These are phyloP conservation scores for Anisodus acutangulus DNA, from an alignment of 257 asterid genomes.

Conservation along the genomic window DNA sequence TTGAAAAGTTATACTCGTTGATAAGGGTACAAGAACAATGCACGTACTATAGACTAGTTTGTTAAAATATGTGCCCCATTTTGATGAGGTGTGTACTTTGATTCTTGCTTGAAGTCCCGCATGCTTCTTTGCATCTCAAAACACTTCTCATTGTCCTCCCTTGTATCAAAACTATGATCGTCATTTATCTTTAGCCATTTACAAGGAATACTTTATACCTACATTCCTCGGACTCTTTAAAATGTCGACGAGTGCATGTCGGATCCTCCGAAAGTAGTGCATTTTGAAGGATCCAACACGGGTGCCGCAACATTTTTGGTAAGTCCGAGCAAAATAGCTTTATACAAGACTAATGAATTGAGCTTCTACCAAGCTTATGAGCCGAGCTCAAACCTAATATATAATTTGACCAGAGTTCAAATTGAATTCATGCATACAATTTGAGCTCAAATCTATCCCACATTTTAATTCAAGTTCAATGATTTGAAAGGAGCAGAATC, in stretches of 20 bases:
- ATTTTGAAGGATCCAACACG: no score
- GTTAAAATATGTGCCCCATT: neutral
- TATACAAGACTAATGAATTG: neutral
- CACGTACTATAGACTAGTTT: neutral
- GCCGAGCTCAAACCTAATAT: conserved; percentile 1
- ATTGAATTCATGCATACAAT: neutral
- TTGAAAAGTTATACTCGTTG: no score
- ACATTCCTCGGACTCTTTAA: no score
- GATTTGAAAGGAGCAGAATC: conserved; percentile 13
- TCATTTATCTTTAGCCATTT: neutral
- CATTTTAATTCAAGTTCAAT: conserved; percentile 19
- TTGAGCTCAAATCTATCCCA: conserved; percentile 25
- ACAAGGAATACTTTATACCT: neutral
- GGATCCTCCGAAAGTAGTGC: no score
- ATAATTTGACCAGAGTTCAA: neutral
- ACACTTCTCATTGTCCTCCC: neutral
- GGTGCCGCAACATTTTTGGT: no score
- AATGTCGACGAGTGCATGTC: no score
- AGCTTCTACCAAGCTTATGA: conserved; percentile 6
- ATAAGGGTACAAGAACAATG: no score
- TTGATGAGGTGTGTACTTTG: neutral
- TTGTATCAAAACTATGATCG: conserved; percentile 17
- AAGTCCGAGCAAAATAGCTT: neutral
- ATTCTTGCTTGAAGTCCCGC: neutral
- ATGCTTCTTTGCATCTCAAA: conserved; percentile 16